Evolutionary conservation across 257 asterid species (phyloP), one percentile per base, ranked within the genome.

Genomic region (Marsdenia floribunda): DNA sequence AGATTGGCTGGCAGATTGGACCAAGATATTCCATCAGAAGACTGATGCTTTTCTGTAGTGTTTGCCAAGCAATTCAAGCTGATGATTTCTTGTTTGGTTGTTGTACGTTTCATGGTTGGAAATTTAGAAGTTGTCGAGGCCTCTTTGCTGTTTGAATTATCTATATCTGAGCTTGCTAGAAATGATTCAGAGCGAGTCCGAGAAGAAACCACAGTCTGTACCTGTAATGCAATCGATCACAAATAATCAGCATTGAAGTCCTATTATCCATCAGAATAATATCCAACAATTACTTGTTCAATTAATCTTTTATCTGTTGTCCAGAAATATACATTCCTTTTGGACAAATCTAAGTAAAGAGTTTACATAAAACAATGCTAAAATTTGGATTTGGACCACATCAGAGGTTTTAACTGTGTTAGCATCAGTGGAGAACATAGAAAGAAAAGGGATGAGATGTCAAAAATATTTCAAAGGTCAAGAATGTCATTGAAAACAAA

Each of bases 1-100:
- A 93, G 96, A 44, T 85, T 74, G 72, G 90, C 44, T 59, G 98
- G 97, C 66, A 91, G 81, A 81, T 73, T 80, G 73, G 96, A 82
- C 98, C 96, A 93, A 49, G 88, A 79, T 79, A 86, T 73, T 40
- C 83, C 77, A 79, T 86, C 90, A 26, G 82, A 73, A 79, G 87
- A 75, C 67, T 80, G 88, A 79, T 80, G 81, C 73, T 86, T 87
- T 72, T 65, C 78, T 7, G 22, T 74, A 73, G 57, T 61, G 68
- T 73, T 84, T 2, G 82, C 21, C 49, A 63, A 75, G 75, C 64
- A 65, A 76, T 73, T 87, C 61, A 50, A 53, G 74, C 80, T 76
- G 44, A 69, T 15, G 71, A 71, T 80, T 74, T 81, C 92, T 87
- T 88, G 91, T 84, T 85, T 89, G 77, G 76, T 80, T 67, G 73